These are phyloP conservation scores for Chamaenerion angustifolium DNA, from an alignment of 345 rosid species.

Conservation along the genomic window DNA sequence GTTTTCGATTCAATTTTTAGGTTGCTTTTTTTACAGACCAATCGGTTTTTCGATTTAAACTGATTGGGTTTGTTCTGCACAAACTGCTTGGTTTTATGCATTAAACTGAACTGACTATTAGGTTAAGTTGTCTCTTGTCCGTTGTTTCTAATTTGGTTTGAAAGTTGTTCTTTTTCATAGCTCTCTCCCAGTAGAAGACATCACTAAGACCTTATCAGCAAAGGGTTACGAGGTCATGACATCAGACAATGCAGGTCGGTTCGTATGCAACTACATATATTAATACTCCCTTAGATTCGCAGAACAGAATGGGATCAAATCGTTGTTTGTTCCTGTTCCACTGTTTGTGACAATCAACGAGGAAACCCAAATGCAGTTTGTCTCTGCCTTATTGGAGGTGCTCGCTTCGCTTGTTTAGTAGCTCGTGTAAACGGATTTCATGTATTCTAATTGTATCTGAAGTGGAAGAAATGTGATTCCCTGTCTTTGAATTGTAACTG, in stretches of 20 bases:
- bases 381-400: conserved; percentile 83
- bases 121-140: too few relatives aligned
- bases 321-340: conserved; percentile 92
- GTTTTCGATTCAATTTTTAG: too few relatives aligned
- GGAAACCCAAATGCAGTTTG: conserved; percentile 87
- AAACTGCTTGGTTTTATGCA: too few relatives aligned
- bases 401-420: conserved; percentile 38
- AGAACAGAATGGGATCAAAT: conserved; percentile 51
- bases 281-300: conserved; percentile 91
- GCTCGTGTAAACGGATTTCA: neutral
- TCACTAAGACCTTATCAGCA: conserved; percentile 6
- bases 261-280: conserved; percentile 94
- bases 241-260: conserved; percentile 90
- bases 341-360: conserved; percentile 77
- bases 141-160: neutral
- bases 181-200: conserved; percentile 13
- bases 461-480: too few relatives aligned
- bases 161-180: conserved; percentile 4
- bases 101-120: too few relatives aligned
- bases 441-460: too few relatives aligned
- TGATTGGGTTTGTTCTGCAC: too few relatives aligned
- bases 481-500: too few relatives aligned
- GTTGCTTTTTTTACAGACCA: too few relatives aligned
- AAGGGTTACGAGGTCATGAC: conserved; percentile 64
- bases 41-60: too few relatives aligned